These are phyloP conservation scores for Meira nashicola DNA, from an alignment of 1,284 basidiomycete genomes.

Conservation along the genomic window DNA sequence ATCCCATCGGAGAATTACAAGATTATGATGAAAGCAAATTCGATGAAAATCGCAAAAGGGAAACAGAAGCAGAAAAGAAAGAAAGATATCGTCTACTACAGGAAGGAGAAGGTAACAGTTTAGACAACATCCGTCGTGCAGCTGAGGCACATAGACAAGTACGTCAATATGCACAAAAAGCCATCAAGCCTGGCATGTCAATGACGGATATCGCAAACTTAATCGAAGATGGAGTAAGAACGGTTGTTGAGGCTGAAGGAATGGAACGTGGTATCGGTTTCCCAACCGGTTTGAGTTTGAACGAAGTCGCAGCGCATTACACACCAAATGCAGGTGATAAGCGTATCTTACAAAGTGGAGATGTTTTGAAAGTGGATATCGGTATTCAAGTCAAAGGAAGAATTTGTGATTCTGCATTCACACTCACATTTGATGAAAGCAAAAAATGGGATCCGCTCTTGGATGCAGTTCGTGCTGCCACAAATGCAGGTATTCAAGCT, in stretches of 20 bases:
- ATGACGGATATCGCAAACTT: constrained; percentile 91
- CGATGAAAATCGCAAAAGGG: constrained; percentile 73
- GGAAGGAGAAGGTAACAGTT: constrained; percentile 58
- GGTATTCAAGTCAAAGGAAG: constrained; percentile 93
- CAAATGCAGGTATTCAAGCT: constrained; percentile 70
- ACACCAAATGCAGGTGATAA: constrained; percentile 93
- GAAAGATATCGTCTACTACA: constrained; percentile 65
- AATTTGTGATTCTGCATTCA: constrained; percentile 94
- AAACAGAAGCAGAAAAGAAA: constrained; percentile 83
- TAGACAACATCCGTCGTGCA: constrained; percentile 81
- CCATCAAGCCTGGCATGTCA: constrained; percentile 85
- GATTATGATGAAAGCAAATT: constrained; percentile 63
- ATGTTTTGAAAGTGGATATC: constrained; percentile 95
- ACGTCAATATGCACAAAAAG: constrained; percentile 70
- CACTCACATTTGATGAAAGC: constrained; percentile 74
- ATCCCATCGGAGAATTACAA: constrained; percentile 85
- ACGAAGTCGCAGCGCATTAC: constrained; percentile 94
- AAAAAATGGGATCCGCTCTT: constrained; percentile 77
- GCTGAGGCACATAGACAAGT: constrained; percentile 92
- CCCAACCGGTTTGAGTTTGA: constrained; percentile 91
- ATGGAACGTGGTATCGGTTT: constrained; percentile 84
- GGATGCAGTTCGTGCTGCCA: constrained; percentile 87
- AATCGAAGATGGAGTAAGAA: constrained; percentile 72
- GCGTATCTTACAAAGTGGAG: constrained; percentile 73
- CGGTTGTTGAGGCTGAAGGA: constrained; percentile 80